These are phyloP conservation scores for Diaporthe ampelina DNA, from an alignment of 2,329 filamentous ascomycete species.

Conservation along the genomic window DNA sequence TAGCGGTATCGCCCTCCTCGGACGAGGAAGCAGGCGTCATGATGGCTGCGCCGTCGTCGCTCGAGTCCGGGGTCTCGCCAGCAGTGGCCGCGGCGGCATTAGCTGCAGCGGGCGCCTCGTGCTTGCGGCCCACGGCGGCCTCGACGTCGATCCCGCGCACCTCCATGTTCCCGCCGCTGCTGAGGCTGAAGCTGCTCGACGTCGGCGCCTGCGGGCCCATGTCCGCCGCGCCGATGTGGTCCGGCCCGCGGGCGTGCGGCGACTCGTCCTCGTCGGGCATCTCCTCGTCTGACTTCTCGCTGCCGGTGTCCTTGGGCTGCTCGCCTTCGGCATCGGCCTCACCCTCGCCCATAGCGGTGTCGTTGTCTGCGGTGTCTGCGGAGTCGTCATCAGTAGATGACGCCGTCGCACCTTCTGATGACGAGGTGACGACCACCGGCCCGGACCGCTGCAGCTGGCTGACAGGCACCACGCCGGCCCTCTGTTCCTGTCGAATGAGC, in stretches of 20 bases:
- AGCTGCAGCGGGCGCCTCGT: conserved; percentile 45
- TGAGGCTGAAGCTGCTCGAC: conserved; percentile 55
- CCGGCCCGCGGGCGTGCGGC: conserved; percentile 87
- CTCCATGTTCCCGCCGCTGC: conserved; percentile 56
- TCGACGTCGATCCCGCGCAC: conserved; percentile 72
- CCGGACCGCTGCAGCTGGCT: conserved; percentile 67
- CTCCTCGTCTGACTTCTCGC: conserved; percentile 53
- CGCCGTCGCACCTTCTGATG: conserved; percentile 39
- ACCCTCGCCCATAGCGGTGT: conserved; percentile 43
- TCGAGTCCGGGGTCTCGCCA: conserved; percentile 35
- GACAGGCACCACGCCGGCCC: conserved; percentile 82
- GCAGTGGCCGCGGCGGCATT: conserved; percentile 36
- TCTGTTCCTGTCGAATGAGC: conserved; percentile 87
- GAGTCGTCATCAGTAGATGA: conserved; percentile 3
- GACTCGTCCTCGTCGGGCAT: conserved; percentile 71
- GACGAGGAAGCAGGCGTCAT: conserved; percentile 29
- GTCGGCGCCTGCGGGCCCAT: conserved; percentile 78
- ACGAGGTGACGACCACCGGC: conserved; percentile 42
- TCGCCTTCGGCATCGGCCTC: conserved; percentile 48
- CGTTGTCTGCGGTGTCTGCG: conserved; percentile 41
- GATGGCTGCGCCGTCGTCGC: conserved; percentile 43
- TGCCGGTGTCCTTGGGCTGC: conserved; percentile 43
- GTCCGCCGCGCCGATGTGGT: conserved; percentile 87
- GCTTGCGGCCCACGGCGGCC: conserved; percentile 71
- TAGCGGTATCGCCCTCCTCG: conserved; percentile 49